These are phyloP conservation scores for Annona squamosa DNA, from an alignment of 164 flowering plant species.

Conservation along the genomic window DNA sequence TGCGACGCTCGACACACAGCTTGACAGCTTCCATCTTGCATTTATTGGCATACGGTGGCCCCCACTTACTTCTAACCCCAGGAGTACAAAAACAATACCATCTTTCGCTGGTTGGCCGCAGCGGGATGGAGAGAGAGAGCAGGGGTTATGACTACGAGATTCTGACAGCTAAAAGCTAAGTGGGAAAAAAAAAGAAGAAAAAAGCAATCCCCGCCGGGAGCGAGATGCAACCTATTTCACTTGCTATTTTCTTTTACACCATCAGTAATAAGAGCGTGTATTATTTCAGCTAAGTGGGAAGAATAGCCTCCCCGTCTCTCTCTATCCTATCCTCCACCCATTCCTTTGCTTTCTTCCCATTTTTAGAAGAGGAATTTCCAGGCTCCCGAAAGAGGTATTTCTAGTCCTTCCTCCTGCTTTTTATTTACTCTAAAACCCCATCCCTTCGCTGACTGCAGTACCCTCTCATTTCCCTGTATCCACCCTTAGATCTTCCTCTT, in stretches of 20 bases:
- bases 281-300: constrained; percentile 13
- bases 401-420: background rate
- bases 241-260: background rate
- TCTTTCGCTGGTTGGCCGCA: background rate
- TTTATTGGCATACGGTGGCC: constrained; percentile 10
- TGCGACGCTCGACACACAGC: constrained; percentile 19
- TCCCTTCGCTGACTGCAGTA: background rate
- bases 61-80: background rate
- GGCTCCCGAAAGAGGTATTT: constrained; percentile 4
- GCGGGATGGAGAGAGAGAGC: background rate
- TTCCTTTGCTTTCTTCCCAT: constrained; percentile 6
- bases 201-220: constrained; percentile 15
- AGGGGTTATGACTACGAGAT: too few species aligned
- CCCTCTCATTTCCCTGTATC: background rate
- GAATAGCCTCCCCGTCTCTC: constrained; percentile 9
- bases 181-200: background rate
- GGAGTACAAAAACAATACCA: too few species aligned
- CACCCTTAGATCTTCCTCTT: constrained; percentile 2
- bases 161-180: background rate
- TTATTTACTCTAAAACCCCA: background rate
- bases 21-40: constrained; percentile 9
- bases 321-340: constrained; percentile 9
- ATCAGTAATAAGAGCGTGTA: constrained; percentile 12
- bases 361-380: constrained; percentile 20
- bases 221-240: background rate